Percentiles rank a stretch among this genome's conserved stretches.
phyloP scores from a whole-genome alignment of 1,284 basidiomycete genomes.

The Trametes pubescens region DNA sequence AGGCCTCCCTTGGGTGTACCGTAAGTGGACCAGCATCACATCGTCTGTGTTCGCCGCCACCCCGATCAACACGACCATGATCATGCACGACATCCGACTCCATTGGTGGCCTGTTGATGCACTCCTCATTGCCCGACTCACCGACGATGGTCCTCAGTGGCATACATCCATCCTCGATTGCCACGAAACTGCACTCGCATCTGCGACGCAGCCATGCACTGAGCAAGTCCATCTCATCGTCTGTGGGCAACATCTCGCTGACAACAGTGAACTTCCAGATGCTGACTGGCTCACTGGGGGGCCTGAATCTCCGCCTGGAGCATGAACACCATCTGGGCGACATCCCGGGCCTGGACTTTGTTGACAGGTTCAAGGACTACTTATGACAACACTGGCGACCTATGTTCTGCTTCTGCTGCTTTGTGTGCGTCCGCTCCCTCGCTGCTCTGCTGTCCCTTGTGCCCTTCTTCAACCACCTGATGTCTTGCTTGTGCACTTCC shows the following conservation, averaged over 20 bases:
- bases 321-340: slow-evolving; percentile 76
- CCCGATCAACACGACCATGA: slow-evolving; percentile 78
- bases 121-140: slow-evolving; percentile 36
- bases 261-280: slow-evolving; percentile 71
- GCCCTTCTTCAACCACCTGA: no score
- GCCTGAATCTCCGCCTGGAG: slow-evolving; percentile 70
- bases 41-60: slow-evolving; percentile 72
- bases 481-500: no score
- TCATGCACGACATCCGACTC: slow-evolving; percentile 50
- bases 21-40: slow-evolving; percentile 59
- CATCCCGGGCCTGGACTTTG: slow-evolving; percentile 68
- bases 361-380: slow-evolving; percentile 35
- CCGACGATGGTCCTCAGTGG: slow-evolving; percentile 42
- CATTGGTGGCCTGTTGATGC: slow-evolving; percentile 26
- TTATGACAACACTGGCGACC: slow-evolving; percentile 18
- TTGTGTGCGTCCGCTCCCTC: no score
- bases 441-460: no score
- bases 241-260: slow-evolving; percentile 54
- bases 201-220: slow-evolving; percentile 17
- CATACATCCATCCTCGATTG: slow-evolving; percentile 15
- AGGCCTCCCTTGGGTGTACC: slow-evolving; percentile 27
- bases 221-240: slow-evolving; percentile 30
- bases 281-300: slow-evolving; percentile 68
- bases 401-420: no score
- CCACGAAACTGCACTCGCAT: slow-evolving; percentile 21